Conservation (phyloP, 2,329 filamentous ascomycete genomes). For the Stemphylium beticola region DNA sequence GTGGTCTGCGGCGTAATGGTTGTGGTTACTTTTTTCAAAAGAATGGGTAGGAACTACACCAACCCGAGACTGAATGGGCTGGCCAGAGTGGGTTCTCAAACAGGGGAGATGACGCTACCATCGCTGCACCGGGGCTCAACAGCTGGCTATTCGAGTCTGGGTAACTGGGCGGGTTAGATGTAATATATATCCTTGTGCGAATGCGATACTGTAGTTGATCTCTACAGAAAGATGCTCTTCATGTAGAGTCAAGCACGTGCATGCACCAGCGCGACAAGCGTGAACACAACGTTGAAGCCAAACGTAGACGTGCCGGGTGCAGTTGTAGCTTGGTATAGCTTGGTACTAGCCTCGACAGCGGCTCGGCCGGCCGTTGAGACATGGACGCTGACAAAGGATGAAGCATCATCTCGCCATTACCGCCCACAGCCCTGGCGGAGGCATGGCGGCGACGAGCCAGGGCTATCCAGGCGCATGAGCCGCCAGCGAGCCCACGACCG, state of each 20-base stretch:
- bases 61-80: conserved; percentile 16
- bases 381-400: no score
- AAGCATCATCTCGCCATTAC: no score
- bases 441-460: neutral
- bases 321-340: no score
- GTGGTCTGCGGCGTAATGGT: conserved; percentile 38
- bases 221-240: neutral
- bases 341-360: no score
- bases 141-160: conserved; percentile 5
- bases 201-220: neutral
- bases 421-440: neutral
- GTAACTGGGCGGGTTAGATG: conserved; percentile 1
- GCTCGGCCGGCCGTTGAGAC: no score
- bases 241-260: no score
- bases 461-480: no score
- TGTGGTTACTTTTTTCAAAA: conserved; percentile 35
- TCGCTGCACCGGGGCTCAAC: conserved; percentile 17
- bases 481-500: neutral
- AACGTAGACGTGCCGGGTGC: no score
- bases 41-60: conserved; percentile 35
- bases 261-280: no score
- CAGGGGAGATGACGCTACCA: conserved; percentile 11
- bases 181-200: neutral
- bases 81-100: conserved; percentile 16
- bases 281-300: no score